Percentiles rank a stretch among this genome's conserved stretches.
phyloP scores from a whole-genome alignment of 139 green algal species.

The Chlorella sorokiniana region DNA sequence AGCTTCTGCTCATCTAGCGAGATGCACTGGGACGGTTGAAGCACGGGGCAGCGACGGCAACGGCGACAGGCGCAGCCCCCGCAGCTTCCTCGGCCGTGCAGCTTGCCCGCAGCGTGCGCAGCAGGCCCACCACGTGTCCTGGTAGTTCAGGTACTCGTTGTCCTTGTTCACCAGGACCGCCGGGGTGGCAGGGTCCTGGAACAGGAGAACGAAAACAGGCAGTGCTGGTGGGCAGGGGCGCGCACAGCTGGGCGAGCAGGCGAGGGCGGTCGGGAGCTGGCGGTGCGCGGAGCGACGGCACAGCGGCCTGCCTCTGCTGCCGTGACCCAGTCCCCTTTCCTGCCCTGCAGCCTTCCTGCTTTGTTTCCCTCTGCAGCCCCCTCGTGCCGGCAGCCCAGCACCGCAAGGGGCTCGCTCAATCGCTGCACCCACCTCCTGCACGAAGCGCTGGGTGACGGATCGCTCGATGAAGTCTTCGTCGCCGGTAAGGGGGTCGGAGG shows the following conservation, averaged over 20 bases:
- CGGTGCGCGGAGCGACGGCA: no score
- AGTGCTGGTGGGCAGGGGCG: not conserved
- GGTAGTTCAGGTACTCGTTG: constrained; percentile 88
- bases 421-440: constrained; percentile 40
- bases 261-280: no score
- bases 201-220: not conserved
- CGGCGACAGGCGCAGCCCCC: no score
- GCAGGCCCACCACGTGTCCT: constrained; percentile 75
- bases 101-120: not conserved
- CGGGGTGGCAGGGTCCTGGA: constrained; percentile 38
- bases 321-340: no score
- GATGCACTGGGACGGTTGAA: no score
- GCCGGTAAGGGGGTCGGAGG: constrained; percentile 16
- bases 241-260: no score
- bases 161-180: constrained; percentile 75
- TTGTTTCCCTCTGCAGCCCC: no score
- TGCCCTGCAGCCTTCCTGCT: not conserved
- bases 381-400: not conserved
- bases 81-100: no score
- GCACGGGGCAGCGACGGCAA: no score
- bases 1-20: no score
- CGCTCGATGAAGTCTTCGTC: constrained; percentile 79
- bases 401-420: not conserved
- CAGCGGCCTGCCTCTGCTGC: no score
- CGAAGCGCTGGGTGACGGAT: constrained; percentile 74